Percentiles rank a stretch among this genome's conserved stretches.
Conservation (phyloP, 495 filamentous ascomycete species). For the Aspergillus indologenus region DNA sequence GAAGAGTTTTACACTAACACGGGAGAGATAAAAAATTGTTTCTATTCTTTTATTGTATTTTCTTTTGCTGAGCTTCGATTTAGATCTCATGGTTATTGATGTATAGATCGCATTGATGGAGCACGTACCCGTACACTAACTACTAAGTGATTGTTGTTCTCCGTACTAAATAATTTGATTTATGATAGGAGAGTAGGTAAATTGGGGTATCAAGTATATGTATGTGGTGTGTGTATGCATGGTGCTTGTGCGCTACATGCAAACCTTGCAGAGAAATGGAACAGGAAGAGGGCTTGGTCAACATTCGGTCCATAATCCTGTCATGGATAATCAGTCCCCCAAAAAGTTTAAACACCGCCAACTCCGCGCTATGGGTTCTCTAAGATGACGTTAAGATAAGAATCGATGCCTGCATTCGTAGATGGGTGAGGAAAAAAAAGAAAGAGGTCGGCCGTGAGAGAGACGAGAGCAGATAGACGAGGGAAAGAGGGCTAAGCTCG, state of each 20-base stretch:
- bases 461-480: background rate
- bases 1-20: too few species aligned
- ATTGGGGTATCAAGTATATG: too few species aligned
- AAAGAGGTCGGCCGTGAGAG: constrained; percentile 2
- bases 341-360: constrained; percentile 12
- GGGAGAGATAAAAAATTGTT: too few species aligned
- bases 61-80: background rate
- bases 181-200: too few species aligned
- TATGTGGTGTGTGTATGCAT: too few species aligned
- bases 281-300: too few species aligned
- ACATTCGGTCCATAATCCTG: too few species aligned
- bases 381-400: background rate
- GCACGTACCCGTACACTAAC: too few species aligned
- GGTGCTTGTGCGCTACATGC: too few species aligned
- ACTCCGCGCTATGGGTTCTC: constrained; percentile 26
- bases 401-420: constrained; percentile 4
- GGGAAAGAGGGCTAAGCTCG: constrained; percentile 24
- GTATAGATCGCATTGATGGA: background rate
- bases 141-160: too few species aligned
- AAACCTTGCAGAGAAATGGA: background rate
- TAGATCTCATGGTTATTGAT: background rate
- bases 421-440: background rate
- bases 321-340: background rate
- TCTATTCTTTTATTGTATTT: background rate
- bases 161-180: too few species aligned